phyloP scores from a whole-genome alignment of 805 yeast species.

The Metschnikowia arizonensis region DNA sequence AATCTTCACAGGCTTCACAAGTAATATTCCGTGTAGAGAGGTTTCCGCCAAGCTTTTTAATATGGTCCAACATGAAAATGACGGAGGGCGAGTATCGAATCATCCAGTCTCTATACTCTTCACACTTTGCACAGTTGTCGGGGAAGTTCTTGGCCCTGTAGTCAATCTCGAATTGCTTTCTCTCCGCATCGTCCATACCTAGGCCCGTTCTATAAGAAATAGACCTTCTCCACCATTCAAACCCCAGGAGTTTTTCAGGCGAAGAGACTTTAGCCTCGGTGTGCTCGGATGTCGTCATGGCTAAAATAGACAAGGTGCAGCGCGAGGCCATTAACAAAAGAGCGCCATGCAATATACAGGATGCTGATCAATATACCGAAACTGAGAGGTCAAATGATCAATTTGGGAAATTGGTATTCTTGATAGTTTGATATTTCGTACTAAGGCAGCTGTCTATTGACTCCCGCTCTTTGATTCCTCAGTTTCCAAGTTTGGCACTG shows the following conservation, averaged over 20 bases:
- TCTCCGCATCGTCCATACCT: conserved; percentile 53
- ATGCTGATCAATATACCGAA: not conserved
- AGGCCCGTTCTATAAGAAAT: conserved; percentile 67
- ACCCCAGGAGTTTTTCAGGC: conserved; percentile 42
- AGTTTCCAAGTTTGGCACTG: not conserved
- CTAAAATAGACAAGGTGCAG: not conserved
- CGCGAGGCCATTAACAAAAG: not conserved
- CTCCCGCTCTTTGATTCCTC: too few relatives aligned
- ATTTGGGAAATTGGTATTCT: not conserved
- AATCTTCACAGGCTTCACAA: conserved; percentile 82
- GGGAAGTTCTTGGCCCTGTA: conserved; percentile 39
- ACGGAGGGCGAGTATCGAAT: conserved; percentile 79
- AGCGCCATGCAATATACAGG: not conserved
- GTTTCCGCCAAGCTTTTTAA: conserved; percentile 56
- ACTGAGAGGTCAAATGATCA: not conserved
- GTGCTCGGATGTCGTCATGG: conserved; percentile 3
- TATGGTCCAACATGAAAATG: conserved; percentile 79
- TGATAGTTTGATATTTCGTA: not conserved
- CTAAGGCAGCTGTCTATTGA: too few relatives aligned
- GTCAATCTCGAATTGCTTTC: conserved; percentile 55
- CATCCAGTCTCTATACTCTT: conserved; percentile 76
- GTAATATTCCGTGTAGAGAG: conserved; percentile 50
- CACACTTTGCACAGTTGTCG: conserved; percentile 63
- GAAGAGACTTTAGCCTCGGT: conserved; percentile 21
- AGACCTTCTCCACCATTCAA: conserved; percentile 80